Percentiles rank a stretch among this genome's conserved stretches.
These are phyloP conservation scores for Parascedosporium putredinis DNA, from an alignment of 2,329 filamentous ascomycete genomes.

Conservation along the genomic window DNA sequence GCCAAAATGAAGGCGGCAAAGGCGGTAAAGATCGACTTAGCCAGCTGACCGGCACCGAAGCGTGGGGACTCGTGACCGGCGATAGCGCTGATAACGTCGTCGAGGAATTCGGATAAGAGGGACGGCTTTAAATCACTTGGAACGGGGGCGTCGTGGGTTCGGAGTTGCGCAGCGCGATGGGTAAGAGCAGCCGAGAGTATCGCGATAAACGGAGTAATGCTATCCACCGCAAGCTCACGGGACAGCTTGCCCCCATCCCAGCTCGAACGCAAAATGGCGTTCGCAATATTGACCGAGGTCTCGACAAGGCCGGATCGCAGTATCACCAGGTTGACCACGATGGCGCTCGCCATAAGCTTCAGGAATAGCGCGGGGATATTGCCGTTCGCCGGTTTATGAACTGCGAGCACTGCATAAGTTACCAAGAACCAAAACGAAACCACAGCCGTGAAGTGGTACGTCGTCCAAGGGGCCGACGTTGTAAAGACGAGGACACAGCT, in stretches of 20 bases:
- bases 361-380: slow-evolving; percentile 28
- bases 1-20: background rate
- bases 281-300: slow-evolving; percentile 19
- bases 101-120: slow-evolving; percentile 4
- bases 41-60: slow-evolving; percentile 5
- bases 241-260: slow-evolving; percentile 39
- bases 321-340: slow-evolving; percentile 23
- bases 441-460: slow-evolving; percentile 49
- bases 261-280: slow-evolving; percentile 32
- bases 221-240: slow-evolving; percentile 40
- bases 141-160: background rate
- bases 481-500: slow-evolving; percentile 41
- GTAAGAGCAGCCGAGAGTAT: slow-evolving; percentile 37
- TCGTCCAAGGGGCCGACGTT: slow-evolving; percentile 40
- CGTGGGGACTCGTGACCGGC: background rate
- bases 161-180: slow-evolving; percentile 17
- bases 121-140: slow-evolving; percentile 5
- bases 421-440: slow-evolving; percentile 53
- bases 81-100: background rate
- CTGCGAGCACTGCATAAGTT: slow-evolving; percentile 39
- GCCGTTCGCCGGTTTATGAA: slow-evolving; percentile 30
- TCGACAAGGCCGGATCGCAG: slow-evolving; percentile 22
- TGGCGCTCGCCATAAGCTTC: slow-evolving; percentile 36
- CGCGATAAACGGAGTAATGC: slow-evolving; percentile 45
- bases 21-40: slow-evolving; percentile 2